Conservation (phyloP, 164 flowering plant species). For the Umbellularia californica region DNA sequence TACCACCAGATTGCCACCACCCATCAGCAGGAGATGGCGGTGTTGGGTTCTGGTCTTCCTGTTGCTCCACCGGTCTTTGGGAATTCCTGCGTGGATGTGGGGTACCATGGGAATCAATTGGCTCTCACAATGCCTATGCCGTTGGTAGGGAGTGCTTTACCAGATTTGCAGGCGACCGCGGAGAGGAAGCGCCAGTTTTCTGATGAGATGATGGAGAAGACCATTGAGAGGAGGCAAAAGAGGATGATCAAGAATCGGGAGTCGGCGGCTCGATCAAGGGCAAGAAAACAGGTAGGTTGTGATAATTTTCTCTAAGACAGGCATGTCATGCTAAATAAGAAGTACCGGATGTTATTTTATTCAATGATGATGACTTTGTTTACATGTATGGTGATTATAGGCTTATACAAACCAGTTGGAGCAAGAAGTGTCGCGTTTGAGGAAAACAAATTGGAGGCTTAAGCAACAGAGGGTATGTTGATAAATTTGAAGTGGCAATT, state of each 20-base stretch:
- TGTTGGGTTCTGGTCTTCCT: constrained; percentile 18
- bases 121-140: constrained; percentile 20
- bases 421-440: constrained; percentile 23
- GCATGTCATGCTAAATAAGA: not conserved
- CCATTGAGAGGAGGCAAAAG: constrained; percentile 55
- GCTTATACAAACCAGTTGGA: constrained; percentile 41
- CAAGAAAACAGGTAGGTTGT: constrained; percentile 46
- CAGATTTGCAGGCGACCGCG: constrained; percentile 13
- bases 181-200: constrained; percentile 29
- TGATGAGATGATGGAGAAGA: constrained; percentile 42
- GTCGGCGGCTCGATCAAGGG: constrained; percentile 66
- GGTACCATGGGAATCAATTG: constrained; percentile 25
- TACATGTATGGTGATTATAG: constrained; percentile 13
- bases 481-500: not conserved
- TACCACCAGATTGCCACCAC: constrained; percentile 24
- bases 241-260: constrained; percentile 69
- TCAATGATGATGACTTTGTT: not conserved
- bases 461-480: constrained; percentile 32
- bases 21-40: constrained; percentile 19
- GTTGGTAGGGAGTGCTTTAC: constrained; percentile 12
- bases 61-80: constrained; percentile 21
- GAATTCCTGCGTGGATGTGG: constrained; percentile 18
- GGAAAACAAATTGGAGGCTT: constrained; percentile 28
- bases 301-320: not conserved
- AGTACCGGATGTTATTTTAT: not conserved